Conservation (phyloP, 176 grass and related monocot species). For the Dactylis glomerata region DNA sequence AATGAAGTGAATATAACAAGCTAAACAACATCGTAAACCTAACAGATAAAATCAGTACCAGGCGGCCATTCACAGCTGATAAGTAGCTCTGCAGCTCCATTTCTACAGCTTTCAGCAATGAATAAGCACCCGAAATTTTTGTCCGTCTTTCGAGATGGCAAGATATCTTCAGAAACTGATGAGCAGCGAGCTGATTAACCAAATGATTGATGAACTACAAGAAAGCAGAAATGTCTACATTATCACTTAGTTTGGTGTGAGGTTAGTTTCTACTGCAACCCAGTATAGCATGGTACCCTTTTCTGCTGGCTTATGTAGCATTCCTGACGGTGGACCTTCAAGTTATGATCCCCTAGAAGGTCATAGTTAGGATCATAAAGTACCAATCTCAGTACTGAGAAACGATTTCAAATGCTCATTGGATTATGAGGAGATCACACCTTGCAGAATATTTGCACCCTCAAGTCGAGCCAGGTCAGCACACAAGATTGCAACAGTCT, state of each 20-base stretch:
- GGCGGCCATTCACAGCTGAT: conserved; percentile 46
- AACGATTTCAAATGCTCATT: not conserved
- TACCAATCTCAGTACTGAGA: not conserved
- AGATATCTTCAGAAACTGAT: conserved; percentile 72
- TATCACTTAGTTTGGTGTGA: not conserved
- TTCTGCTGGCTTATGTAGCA: conserved; percentile 54
- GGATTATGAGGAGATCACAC: conserved; percentile 25
- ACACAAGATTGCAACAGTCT: conserved; percentile 56
- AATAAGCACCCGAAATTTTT: conserved; percentile 54
- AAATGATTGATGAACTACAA: conserved; percentile 85
- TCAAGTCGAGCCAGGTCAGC: conserved; percentile 52
- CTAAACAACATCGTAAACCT: not conserved
- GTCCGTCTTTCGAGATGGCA: conserved; percentile 64
- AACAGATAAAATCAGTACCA: conserved; percentile 49
- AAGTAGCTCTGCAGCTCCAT: conserved; percentile 79
- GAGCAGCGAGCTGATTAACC: conserved; percentile 73
- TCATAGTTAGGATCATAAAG: conserved; percentile 14
- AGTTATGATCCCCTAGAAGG: conserved; percentile 41
- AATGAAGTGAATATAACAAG: conserved; percentile 6
- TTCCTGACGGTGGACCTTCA: conserved; percentile 44
- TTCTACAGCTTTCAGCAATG: conserved; percentile 72
- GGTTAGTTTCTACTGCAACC: not conserved
- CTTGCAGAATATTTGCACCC: conserved; percentile 60
- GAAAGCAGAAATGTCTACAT: conserved; percentile 15
- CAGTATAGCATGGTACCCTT: conserved; percentile 7